These are phyloP conservation scores for Bolboschoenus planiculmis DNA, from an alignment of 176 grass and related monocot species.

Conservation along the genomic window DNA sequence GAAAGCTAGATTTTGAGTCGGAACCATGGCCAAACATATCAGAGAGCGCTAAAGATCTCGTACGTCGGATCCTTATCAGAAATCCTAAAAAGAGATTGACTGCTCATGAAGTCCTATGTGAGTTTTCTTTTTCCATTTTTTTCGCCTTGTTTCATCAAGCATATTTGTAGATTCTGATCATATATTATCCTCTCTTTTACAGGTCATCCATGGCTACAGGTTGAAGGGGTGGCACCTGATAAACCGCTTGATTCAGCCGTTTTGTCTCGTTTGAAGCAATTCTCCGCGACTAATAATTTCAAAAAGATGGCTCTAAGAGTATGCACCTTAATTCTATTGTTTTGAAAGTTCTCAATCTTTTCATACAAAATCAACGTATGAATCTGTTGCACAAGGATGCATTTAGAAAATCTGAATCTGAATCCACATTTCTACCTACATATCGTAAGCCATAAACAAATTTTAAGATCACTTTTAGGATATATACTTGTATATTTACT, in stretches of 20 bases:
- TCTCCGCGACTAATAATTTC: conserved; percentile 23
- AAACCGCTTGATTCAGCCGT: conserved; percentile 23
- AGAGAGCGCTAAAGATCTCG: conserved; percentile 26
- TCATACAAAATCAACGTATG: neutral
- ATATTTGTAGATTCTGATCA: neutral
- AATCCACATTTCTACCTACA: neutral
- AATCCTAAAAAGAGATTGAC: conserved; percentile 31
- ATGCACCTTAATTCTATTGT: conserved; percentile 2
- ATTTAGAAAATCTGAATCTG: neutral
- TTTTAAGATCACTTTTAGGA: neutral
- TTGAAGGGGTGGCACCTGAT: conserved; percentile 25
- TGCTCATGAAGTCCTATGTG: conserved; percentile 33
- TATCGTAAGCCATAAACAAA: neutral
- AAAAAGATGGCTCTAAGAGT: conserved; percentile 31
- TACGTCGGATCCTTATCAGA: conserved; percentile 23
- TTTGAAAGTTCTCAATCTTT: neutral
- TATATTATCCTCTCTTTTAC: neutral
- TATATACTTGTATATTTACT: neutral
- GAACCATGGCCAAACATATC: conserved; percentile 30
- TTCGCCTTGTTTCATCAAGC: neutral
- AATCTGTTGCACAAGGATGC: neutral
- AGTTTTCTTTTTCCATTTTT: neutral
- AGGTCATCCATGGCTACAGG: conserved; percentile 29
- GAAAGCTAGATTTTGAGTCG: conserved; percentile 24
- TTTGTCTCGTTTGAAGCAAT: conserved; percentile 30